Evolutionary conservation across 306 rosid species (phyloP).

Genomic region (Rubus idaeus): DNA sequence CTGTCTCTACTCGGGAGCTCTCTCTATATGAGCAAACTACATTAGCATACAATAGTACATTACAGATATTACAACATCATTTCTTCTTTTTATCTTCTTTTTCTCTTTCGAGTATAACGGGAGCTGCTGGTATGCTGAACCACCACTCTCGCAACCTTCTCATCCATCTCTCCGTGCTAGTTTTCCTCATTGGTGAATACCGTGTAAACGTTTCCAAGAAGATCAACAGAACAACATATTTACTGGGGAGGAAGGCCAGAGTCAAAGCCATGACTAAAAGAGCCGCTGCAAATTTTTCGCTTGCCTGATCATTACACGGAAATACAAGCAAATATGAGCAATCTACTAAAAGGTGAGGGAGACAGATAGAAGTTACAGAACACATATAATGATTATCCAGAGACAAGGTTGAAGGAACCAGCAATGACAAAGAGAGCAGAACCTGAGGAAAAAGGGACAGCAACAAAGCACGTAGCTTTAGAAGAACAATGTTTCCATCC

Average conservation of each 20-base stretch:
- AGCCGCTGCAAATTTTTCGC: constrained; percentile 59
- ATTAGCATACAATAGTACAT: constrained; percentile 24
- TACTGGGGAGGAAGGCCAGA: constrained; percentile 62
- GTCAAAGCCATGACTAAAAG: constrained; percentile 51
- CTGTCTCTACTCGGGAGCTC: background rate
- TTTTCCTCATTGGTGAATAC: constrained; percentile 71
- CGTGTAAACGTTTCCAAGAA: constrained; percentile 72
- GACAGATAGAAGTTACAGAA: background rate
- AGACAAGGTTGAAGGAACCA: background rate
- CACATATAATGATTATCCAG: background rate
- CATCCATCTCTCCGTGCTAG: constrained; percentile 73
- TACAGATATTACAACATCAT: constrained; percentile 35
- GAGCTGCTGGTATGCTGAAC: constrained; percentile 99
- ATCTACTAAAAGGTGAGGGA: background rate
- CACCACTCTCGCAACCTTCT: constrained; percentile 96
- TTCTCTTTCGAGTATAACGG: constrained; percentile 79
- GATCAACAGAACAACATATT: constrained; percentile 49
- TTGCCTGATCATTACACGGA: constrained; percentile 61
- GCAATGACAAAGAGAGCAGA: constrained; percentile 22
- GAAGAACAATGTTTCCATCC: constrained; percentile 73
- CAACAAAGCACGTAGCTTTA: constrained; percentile 76
- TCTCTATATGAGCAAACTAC: constrained; percentile 4
- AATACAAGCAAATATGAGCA: constrained; percentile 24
- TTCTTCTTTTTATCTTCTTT: constrained; percentile 82
- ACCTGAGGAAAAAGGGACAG: constrained; percentile 90